phyloP scores from a whole-genome alignment of 495 filamentous ascomycete genomes.

The Annulohypoxylon stygium region DNA sequence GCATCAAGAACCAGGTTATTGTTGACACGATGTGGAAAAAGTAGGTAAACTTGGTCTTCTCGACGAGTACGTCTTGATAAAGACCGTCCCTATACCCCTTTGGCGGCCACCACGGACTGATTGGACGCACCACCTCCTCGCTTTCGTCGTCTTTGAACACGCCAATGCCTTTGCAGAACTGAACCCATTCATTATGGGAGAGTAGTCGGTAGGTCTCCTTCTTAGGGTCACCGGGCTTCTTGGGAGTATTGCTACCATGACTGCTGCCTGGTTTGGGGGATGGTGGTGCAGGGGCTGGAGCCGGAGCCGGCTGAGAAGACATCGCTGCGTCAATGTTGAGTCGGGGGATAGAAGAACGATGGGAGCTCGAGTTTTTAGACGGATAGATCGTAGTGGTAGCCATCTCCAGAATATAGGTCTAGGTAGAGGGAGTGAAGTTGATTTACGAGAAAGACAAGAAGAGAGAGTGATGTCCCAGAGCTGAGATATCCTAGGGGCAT shows the following conservation, averaged over 20 bases:
- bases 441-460: not conserved
- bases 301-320: conserved; percentile 32
- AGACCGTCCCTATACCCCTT: conserved; percentile 60
- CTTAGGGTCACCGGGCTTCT: conserved; percentile 20
- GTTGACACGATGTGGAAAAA: conserved; percentile 52
- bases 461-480: conserved; percentile 4
- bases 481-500: conserved; percentile 13
- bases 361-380: conserved; percentile 23
- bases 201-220: conserved; percentile 54
- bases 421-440: conserved; percentile 21
- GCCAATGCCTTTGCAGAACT: conserved; percentile 60
- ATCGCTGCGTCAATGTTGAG: conserved; percentile 33
- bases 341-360: conserved; percentile 32
- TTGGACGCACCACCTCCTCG: conserved; percentile 58
- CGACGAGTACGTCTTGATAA: conserved; percentile 58
- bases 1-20: conserved; percentile 58
- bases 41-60: conserved; percentile 57
- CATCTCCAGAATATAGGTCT: conserved; percentile 35
- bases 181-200: conserved; percentile 58
- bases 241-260: conserved; percentile 13
- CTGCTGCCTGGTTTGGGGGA: conserved; percentile 39
- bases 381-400: conserved; percentile 39
- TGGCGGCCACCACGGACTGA: conserved; percentile 59
- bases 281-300: conserved; percentile 8
- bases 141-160: conserved; percentile 60